Base-by-base conservation (phyloP, 1,284 basidiomycete genomes). In the Hortiboletus rubellus region DNA sequence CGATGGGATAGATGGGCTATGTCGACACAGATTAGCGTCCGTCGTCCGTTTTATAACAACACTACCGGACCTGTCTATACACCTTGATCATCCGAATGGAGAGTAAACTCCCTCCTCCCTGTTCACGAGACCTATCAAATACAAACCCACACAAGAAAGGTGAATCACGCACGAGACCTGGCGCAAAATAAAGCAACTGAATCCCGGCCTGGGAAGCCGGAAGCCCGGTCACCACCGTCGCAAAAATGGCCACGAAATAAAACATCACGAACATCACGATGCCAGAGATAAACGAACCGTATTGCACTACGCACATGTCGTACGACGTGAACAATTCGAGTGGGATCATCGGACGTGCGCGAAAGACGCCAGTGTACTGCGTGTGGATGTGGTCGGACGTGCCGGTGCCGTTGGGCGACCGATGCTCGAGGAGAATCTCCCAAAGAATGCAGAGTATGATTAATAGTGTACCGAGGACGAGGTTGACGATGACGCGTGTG, bases 231-330 rank as follows among this genome's bases (percentile, higher is more conserved):
- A 79, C 81, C 50, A 81, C 72, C 8, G 74, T 74, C 65, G 79
- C 76, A 67, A 80, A 82, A 50, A 82, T 79, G 0, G 81, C 74
- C 46, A 82, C 72, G 57, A 82, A 82, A 63, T 82, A 82, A 66
- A 82, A 80, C 71, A 79, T 76, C 51, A 79, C 80, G 57, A 82
- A 72, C 75, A 77, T 78, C 58, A 82, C 73, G 66, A 82, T 77
- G 10, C 81, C 80, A 2, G 70, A 71, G 7, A 76, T 72, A 50
- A 79, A 74, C 17, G 73, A 71, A 17, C 63, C 73, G 54, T 72
- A 77, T 60, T 73, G 72, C 36, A 72, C 71, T 7, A 74, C 72
- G 53, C 73, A 74, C 38, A 79, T 63, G 58, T 81, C 74, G 38
- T 69, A 71, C 46, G 72, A 73, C 11, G 61, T 65, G 65, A 78